Evolutionary conservation across 2,329 filamentous ascomycete genomes (phyloP), one percentile per base, ranked within the genome.

Genomic region (Apiospora koreana): DNA sequence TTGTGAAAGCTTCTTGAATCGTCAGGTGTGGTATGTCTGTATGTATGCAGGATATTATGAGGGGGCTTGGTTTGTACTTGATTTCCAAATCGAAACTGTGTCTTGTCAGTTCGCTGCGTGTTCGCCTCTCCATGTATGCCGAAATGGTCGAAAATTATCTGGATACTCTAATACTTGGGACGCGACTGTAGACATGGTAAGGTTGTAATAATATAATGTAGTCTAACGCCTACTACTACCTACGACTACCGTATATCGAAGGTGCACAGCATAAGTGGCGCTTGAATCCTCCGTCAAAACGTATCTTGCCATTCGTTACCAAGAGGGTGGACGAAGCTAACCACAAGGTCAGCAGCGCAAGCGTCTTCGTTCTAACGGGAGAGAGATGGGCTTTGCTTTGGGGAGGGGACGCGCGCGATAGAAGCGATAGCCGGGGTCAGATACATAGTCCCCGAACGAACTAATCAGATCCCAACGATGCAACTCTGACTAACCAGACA

Each of bases 241-340:
- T n/a, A n/a, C n/a, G n/a, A n/a, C n/a, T n/a, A n/a, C n/a, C n/a
- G n/a, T n/a, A n/a, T 12, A 62, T 62, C 54, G 38, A 23, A 38
- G 54, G 54, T 62, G 54, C 31, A 62, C 54, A 62, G 54, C 54
- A 62, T 62, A 31, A 62, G 54, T 62, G 54, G 54, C 54, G 54
- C 54, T 62, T 38, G 54, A 62, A 62, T 62, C 54, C 54, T 62
- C 54, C 54, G 54, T 8, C 54, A 8, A 62, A 38, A 38, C 54
- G 54, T 62, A 38, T 62, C 54, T 62, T 62, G 54, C 54, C 54
- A 62, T 62, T 62, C 54, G 54, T 62, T 62, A 62, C 54, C 54
- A 62, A 62, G 35, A 21, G 54, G 54, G 54, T 31, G 54, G 54
- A 23, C 28, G 54, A 62, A 38, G 54, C 54, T 62, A 62, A 38